phyloP scores from a whole-genome alignment of 176 grass and related monocot genomes.

The Oryza punctata region DNA sequence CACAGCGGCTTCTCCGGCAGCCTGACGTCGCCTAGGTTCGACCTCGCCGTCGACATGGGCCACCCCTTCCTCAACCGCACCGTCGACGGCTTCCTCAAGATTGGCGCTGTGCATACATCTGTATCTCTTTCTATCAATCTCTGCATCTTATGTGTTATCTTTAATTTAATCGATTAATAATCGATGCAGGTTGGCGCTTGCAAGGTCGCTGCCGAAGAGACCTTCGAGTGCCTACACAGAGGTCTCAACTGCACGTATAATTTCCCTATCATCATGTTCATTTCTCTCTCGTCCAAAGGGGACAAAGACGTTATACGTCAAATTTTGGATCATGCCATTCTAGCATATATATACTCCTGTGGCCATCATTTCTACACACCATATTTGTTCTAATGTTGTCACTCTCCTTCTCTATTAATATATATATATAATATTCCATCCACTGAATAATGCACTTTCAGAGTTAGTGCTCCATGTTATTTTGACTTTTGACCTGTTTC shows the following conservation, averaged over 20 bases:
- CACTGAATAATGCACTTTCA: neutral
- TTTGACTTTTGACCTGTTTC: neutral
- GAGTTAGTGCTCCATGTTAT: neutral
- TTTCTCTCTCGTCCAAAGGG: neutral
- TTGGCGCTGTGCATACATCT: conserved; percentile 41
- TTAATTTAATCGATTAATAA: neutral
- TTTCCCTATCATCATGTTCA: neutral
- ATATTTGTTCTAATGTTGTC: no score
- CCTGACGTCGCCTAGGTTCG: conserved; percentile 42
- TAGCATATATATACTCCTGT: neutral
- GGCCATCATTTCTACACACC: neutral
- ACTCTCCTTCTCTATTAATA: no score
- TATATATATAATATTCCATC: neutral
- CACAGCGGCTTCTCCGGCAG: neutral
- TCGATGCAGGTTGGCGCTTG: conserved; percentile 49
- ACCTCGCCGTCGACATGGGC: conserved; percentile 61
- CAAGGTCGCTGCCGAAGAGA: conserved; percentile 67
- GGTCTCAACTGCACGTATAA: conserved; percentile 10
- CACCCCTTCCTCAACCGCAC: conserved; percentile 64
- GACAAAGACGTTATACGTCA: neutral
- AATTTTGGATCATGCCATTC: neutral
- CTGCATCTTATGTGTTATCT: neutral
- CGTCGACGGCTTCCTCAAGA: conserved; percentile 70
- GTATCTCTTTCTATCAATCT: neutral
- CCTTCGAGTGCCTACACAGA: conserved; percentile 56